These are phyloP conservation scores for Pisolithus microcarpus DNA, from an alignment of 768 basidiomycete species.

Conservation along the genomic window DNA sequence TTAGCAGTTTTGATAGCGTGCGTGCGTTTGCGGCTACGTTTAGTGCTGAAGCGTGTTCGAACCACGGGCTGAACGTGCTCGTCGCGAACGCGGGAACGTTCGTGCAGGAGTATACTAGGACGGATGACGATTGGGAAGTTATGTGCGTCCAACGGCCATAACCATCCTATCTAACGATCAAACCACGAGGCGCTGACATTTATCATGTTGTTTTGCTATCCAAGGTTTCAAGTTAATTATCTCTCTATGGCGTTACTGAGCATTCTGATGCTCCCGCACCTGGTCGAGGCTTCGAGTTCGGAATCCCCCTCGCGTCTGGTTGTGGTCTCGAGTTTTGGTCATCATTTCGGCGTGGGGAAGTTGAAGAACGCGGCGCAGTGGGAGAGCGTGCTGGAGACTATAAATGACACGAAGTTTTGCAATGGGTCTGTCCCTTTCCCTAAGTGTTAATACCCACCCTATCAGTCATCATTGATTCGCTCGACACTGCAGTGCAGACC, in stretches of 20 bases:
- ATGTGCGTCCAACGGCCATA: conserved; percentile 22
- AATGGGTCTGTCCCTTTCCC: conserved; percentile 8
- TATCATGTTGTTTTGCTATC: too few species aligned
- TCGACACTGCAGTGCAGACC: conserved; percentile 5
- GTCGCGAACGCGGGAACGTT: conserved; percentile 27
- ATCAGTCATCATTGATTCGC: background rate
- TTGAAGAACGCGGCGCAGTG: conserved; percentile 3
- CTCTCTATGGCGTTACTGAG: conserved; percentile 1
- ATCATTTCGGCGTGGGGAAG: conserved; percentile 10
- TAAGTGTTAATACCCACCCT: background rate
- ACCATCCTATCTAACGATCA: too few species aligned
- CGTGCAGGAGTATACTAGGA: conserved; percentile 15
- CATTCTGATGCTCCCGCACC: conserved; percentile 29
- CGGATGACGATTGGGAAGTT: conserved; percentile 42
- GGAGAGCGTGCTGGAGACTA: conserved; percentile 16
- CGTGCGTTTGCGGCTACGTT: conserved; percentile 27
- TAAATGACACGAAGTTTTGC: conserved; percentile 20
- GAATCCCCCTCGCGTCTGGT: conserved; percentile 22
- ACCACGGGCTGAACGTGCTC: conserved; percentile 21
- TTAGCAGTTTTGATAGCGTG: conserved; percentile 27
- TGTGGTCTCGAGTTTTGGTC: conserved; percentile 26
- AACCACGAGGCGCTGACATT: too few species aligned
- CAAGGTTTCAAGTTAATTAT: too few species aligned
- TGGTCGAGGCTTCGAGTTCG: conserved; percentile 18
- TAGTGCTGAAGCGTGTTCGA: conserved; percentile 10